Percentiles rank a stretch among this genome's conserved stretches.
phyloP scores from a whole-genome alignment of 129 eudicot genomes.

The Helichrysum umbraculigerum region DNA sequence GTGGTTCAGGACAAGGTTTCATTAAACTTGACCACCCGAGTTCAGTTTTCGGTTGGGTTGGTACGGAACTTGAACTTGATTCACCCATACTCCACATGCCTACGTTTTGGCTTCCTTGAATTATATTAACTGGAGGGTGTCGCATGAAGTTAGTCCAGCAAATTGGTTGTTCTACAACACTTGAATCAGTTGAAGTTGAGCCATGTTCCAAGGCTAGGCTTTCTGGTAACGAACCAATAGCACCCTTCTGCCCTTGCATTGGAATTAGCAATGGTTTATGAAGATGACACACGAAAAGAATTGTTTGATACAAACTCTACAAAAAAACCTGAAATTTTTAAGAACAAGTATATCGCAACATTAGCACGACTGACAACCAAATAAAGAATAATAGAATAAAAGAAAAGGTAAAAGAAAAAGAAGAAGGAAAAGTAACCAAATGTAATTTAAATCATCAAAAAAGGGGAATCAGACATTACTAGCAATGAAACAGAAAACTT shows the following conservation, averaged over 20 bases:
- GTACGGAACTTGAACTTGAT: constrained; percentile 54
- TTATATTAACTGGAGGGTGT: constrained; percentile 40
- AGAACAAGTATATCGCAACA: not conserved
- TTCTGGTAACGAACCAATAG: constrained; percentile 66
- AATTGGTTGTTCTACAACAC: constrained; percentile 50
- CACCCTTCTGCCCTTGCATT: constrained; percentile 90
- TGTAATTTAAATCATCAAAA: not conserved
- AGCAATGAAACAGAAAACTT: not conserved
- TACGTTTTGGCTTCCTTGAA: constrained; percentile 40
- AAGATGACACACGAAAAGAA: constrained; percentile 4
- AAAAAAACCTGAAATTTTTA: constrained; percentile 28
- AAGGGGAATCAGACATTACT: not conserved
- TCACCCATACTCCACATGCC: constrained; percentile 66
- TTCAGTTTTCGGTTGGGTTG: constrained; percentile 34
- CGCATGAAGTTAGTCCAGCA: constrained; percentile 52
- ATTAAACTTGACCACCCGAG: constrained; percentile 48
- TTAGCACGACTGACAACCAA: not conserved
- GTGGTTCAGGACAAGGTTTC: constrained; percentile 38
- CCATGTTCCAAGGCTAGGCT: constrained; percentile 58
- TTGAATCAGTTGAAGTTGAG: constrained; percentile 52
- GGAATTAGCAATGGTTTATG: constrained; percentile 24
- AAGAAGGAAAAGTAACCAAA: not conserved
- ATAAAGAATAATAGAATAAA: no score
- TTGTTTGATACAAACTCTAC: constrained; percentile 10
- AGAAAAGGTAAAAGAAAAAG: no score